phyloP scores from a whole-genome alignment of 164 flowering plant species.

The Vitis amurensis region DNA sequence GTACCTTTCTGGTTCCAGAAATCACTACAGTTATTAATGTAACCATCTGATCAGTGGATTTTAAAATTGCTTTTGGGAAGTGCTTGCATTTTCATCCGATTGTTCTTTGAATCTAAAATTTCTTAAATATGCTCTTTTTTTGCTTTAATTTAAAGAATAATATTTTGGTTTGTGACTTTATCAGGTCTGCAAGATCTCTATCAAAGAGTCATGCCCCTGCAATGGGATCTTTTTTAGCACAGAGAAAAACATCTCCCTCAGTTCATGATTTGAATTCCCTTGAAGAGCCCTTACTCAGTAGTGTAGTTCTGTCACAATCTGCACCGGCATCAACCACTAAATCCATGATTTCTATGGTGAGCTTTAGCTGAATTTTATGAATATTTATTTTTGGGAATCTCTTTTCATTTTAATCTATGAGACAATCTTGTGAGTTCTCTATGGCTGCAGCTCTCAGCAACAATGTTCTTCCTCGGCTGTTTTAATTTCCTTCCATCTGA shows the following conservation, averaged over 20 bases:
- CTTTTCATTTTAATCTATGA: too few relatives aligned
- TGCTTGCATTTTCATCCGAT: too few relatives aligned
- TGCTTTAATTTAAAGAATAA: background rate
- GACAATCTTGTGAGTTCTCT: conserved; percentile 1
- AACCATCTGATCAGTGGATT: too few relatives aligned
- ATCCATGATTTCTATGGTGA: conserved; percentile 53
- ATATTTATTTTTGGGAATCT: too few relatives aligned
- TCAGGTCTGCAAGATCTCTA: conserved; percentile 76
- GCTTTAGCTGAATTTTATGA: conserved; percentile 3
- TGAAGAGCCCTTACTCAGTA: conserved; percentile 60
- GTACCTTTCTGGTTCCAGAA: too few relatives aligned
- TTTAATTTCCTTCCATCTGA: conserved; percentile 17
- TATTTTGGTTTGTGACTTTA: background rate
- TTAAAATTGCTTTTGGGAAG: too few relatives aligned
- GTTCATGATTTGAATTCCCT: conserved; percentile 13
- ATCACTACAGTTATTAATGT: too few relatives aligned
- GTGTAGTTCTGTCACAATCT: conserved; percentile 24
- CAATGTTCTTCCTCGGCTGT: conserved; percentile 32
- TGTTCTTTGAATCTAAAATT: too few relatives aligned
- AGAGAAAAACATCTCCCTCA: conserved; percentile 21
- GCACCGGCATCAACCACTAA: conserved; percentile 39
- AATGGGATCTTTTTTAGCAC: conserved; percentile 37
- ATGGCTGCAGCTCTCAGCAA: conserved; percentile 38
- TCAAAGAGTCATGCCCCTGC: conserved; percentile 54
- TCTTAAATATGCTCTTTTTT: background rate